Evolutionary conservation across 2,329 filamentous ascomycete genomes (phyloP), one percentile per base, ranked within the genome.

Genomic region (Xylariaceae sp.): DNA sequence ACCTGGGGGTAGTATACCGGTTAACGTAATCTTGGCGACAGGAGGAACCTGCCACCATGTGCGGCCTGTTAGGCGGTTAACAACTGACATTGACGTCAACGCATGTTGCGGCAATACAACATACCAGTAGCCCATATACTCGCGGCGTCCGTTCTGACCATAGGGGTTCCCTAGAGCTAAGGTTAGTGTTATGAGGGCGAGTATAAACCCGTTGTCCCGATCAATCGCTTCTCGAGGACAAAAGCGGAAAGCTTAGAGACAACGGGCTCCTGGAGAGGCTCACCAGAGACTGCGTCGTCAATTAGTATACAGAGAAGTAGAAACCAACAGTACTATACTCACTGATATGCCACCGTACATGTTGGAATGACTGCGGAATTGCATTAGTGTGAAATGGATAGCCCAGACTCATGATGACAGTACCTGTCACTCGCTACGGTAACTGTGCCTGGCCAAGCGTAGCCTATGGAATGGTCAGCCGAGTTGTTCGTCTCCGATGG

Each of bases 171-270:
- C 18, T 43, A 45, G n/a, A 11, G 13, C 12, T 39, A 3, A 17
- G 11, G 16, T 39, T 39, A 39, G 36, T 10, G 10, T 17, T 10
- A 14, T 3, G 10, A 13, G 11, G 36, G 5, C 3, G 13, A 39
- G 36, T 39, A 10, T 10, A 39, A 4, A 13, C 13, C 16, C 13
- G n/a, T n/a, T n/a, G n/a, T 89, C 71, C 97, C 91, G 66, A 99
- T 93, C 58, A 99, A 80, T 47, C 93, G 88, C 75, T 90, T 96
- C 75, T 99, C 94, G 72, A 95, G 99, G 46, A 97, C 84, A 69
- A 88, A 87, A 91, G 90, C 92, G 67, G 90, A 95, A 77, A 97
- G 96, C 73, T 89, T 88, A 68, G 94, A 99, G 67, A 91, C 89
- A 62, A 97, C 93, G 50, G 94, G 92, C 74, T 91, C 87, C 76